Percentiles rank a stretch among this genome's conserved stretches.
Evolutionary conservation across 202 grass and related monocot species (phyloP).

Genomic region (Alloteropsis angusta): DNA sequence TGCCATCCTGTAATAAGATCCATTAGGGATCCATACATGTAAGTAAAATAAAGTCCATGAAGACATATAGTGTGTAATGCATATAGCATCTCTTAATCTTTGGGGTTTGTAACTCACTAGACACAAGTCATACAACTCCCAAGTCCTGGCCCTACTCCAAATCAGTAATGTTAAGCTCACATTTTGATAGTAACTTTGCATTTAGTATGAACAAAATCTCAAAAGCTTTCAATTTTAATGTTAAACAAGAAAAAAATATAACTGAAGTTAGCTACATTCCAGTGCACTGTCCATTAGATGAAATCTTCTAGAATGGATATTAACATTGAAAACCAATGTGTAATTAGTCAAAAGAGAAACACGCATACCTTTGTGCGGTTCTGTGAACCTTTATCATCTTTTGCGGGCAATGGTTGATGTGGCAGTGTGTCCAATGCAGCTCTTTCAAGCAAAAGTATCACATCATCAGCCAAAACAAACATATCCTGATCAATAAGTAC

Average conservation of each 20-base stretch:
- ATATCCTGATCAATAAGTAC: conserved; percentile 66
- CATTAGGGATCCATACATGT: conserved; percentile 8
- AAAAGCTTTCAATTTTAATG: background rate
- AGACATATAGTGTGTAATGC: background rate
- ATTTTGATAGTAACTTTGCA: background rate
- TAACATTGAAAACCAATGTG: background rate
- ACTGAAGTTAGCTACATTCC: background rate
- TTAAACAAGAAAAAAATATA: background rate
- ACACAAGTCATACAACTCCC: background rate
- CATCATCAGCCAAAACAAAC: conserved; percentile 82
- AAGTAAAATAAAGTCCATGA: background rate
- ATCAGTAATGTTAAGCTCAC: conserved; percentile 4
- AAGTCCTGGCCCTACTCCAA: background rate
- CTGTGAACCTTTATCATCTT: conserved; percentile 76
- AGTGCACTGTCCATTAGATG: conserved; percentile 6
- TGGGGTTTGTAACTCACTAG: background rate
- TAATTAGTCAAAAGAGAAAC: background rate
- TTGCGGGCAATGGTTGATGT: conserved; percentile 53
- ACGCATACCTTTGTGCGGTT: conserved; percentile 60
- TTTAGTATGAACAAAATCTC: background rate
- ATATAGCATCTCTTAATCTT: background rate
- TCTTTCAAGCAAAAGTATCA: conserved; percentile 73
- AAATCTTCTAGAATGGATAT: background rate
- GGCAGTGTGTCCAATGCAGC: conserved; percentile 62
- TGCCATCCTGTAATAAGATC: conserved; percentile 57